These are phyloP conservation scores for Entelexis sorbosivorans DNA, from an alignment of 1,139 yeast genomes.

Conservation along the genomic window DNA sequence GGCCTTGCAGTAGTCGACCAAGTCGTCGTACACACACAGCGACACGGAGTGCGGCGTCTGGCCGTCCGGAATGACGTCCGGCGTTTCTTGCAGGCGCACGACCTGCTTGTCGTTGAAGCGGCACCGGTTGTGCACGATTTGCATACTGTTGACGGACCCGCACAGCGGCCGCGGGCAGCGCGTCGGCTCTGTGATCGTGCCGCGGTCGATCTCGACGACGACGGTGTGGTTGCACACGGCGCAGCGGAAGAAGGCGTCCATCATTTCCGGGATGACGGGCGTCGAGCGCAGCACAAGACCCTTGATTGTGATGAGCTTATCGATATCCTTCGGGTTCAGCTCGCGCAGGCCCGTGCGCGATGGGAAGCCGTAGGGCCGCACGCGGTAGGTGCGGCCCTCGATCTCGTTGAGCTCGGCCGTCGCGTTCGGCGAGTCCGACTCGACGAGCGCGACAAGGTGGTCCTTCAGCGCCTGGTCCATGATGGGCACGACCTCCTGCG, in stretches of 20 bases:
- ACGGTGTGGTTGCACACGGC: constrained; percentile 89
- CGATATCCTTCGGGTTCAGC: constrained; percentile 88
- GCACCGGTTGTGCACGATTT: constrained; percentile 79
- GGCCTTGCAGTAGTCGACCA: constrained; percentile 88
- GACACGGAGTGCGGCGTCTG: constrained; percentile 97
- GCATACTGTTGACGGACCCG: constrained; percentile 80
- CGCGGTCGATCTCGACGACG: constrained; percentile 87
- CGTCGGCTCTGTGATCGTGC: constrained; percentile 86
- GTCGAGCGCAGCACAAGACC: constrained; percentile 86
- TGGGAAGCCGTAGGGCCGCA: constrained; percentile 64
- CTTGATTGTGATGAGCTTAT: constrained; percentile 79
- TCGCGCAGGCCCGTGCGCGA: constrained; percentile 83
- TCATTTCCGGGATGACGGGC: constrained; percentile 94
- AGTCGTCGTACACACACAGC: constrained; percentile 86
- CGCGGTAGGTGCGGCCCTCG: constrained; percentile 72
- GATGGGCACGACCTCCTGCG: constrained; percentile 92
- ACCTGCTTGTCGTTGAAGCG: constrained; percentile 93
- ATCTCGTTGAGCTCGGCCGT: constrained; percentile 46
- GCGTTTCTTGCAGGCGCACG: constrained; percentile 88
- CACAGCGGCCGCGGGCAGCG: constrained; percentile 85
- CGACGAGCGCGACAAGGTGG: constrained; percentile 67
- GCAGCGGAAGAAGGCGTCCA: constrained; percentile 91
- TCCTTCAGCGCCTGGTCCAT: constrained; percentile 96
- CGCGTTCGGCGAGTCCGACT: constrained; percentile 39
- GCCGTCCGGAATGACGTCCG: constrained; percentile 97